Evolutionary conservation across 306 rosid genomes (phyloP).

Genomic region (Cucumis sativus): DNA sequence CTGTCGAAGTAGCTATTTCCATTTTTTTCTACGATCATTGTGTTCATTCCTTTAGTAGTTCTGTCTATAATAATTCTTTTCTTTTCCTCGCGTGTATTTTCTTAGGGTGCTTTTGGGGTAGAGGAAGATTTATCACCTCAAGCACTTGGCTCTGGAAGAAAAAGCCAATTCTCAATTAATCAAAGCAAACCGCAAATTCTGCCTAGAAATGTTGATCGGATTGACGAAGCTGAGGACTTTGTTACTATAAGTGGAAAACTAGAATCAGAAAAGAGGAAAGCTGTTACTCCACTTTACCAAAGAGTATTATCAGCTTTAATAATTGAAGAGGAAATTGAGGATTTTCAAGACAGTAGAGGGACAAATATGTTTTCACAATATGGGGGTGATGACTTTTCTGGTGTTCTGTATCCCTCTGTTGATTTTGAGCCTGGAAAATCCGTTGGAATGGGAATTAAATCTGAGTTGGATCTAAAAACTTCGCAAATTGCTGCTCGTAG

Average conservation of each 20-base stretch:
- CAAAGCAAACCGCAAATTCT: conserved; percentile 21
- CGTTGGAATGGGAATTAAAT: conserved; percentile 17
- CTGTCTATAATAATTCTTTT: background rate
- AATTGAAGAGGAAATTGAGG: conserved; percentile 46
- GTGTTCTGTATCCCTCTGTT: conserved; percentile 13
- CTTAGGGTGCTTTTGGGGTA: conserved; percentile 31
- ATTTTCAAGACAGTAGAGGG: conserved; percentile 26
- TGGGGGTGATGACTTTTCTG: conserved; percentile 26
- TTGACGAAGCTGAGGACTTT: conserved; percentile 19
- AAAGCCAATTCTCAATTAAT: conserved; percentile 19
- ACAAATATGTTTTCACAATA: conserved; percentile 25
- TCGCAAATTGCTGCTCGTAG: conserved; percentile 20
- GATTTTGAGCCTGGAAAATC: conserved; percentile 23
- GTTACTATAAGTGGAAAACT: conserved; percentile 23
- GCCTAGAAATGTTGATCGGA: conserved; percentile 18
- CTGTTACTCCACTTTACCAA: conserved; percentile 49
- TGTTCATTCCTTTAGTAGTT: background rate
- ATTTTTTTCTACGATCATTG: background rate
- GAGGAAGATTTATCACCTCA: conserved; percentile 25
- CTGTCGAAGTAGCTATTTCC: background rate
- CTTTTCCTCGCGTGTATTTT: conserved; percentile 7
- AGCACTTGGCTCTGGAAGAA: conserved; percentile 27
- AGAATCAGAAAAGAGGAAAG: conserved; percentile 27
- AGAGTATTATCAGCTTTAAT: conserved; percentile 74
- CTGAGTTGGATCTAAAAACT: conserved; percentile 16